A percentile compares a stretch with the other conserved stretches of the same genome.
phyloP scores from a whole-genome alignment of 1,139 yeast species.

The Yamadazyma trypodendri region DNA sequence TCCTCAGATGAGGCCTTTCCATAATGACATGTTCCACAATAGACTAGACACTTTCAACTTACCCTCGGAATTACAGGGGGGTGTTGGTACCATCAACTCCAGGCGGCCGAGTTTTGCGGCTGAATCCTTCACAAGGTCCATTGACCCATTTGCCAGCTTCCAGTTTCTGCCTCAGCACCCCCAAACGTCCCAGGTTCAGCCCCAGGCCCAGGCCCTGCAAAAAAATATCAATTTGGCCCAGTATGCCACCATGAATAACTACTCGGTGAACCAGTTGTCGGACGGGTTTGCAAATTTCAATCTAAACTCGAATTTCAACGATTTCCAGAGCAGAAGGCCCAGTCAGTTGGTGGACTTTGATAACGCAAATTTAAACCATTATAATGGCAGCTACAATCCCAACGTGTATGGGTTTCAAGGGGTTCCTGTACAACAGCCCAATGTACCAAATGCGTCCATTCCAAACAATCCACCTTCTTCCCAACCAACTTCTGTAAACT shows the following conservation, averaged over 20 bases:
- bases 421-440: neutral
- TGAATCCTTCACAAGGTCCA: constrained; percentile 49
- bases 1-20: constrained; percentile 13
- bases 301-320: constrained; percentile 36
- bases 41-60: constrained; percentile 38
- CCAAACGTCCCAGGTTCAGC: constrained; percentile 7
- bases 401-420: too few relatives aligned
- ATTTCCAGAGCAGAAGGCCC: constrained; percentile 46
- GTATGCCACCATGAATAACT: constrained; percentile 17
- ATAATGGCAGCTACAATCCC: neutral
- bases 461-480: neutral
- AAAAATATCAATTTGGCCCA: constrained; percentile 13
- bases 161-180: constrained; percentile 6
- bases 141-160: constrained; percentile 9
- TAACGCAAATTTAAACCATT: constrained; percentile 1
- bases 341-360: constrained; percentile 43
- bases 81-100: constrained; percentile 58
- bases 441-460: neutral
- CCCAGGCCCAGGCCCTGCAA: too few relatives aligned
- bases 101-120: constrained; percentile 69
- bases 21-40: constrained; percentile 27
- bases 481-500: neutral
- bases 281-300: constrained; percentile 37
- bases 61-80: constrained; percentile 64
- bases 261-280: constrained; percentile 27